Evolutionary conservation across 2,329 filamentous ascomycete genomes (phyloP).

Genomic region (Myriosclerotinia duriaeana): DNA sequence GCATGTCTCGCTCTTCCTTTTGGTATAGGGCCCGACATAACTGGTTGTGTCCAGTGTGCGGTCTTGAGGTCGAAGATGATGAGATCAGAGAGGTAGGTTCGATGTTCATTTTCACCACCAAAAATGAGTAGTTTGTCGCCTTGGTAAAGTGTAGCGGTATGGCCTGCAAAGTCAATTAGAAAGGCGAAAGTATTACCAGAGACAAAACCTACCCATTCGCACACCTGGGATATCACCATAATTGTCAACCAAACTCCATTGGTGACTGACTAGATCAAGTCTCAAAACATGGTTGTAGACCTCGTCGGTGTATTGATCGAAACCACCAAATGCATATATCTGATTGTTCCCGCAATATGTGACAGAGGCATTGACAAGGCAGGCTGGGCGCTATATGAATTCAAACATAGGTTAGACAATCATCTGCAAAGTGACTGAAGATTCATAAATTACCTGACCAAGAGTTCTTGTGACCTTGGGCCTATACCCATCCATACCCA

Average conservation of each 20-base stretch:
- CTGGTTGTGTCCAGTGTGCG: slow-evolving; percentile 91
- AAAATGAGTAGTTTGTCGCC: slow-evolving; percentile 96
- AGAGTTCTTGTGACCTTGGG: slow-evolving; percentile 79
- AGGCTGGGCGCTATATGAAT: slow-evolving; percentile 66
- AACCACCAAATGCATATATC: slow-evolving; percentile 97
- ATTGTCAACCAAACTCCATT: slow-evolving; percentile 96
- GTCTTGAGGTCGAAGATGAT: slow-evolving; percentile 95
- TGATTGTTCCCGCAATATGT: slow-evolving; percentile 98
- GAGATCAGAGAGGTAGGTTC: slow-evolving; percentile 91
- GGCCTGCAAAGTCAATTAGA: slow-evolving; percentile 55
- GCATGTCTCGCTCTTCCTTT: slow-evolving; percentile 91
- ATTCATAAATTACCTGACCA: slow-evolving; percentile 51
- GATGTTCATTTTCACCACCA: slow-evolving; percentile 95
- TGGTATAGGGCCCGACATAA: slow-evolving; percentile 79
- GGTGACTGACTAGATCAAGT: slow-evolving; percentile 80
- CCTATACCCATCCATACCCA: slow-evolving; percentile 71
- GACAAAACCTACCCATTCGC: slow-evolving; percentile 72
- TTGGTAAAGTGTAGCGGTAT: slow-evolving; percentile 91
- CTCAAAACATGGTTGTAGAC: slow-evolving; percentile 96
- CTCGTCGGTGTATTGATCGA: slow-evolving; percentile 98
- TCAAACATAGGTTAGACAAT: slow-evolving; percentile 7
- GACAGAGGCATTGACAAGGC: slow-evolving; percentile 94
- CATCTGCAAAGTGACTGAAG: background rate
- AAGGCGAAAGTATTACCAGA: background rate
- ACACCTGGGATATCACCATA: slow-evolving; percentile 98